A percentile compares a stretch with the other conserved stretches of the same genome.
phyloP scores from a whole-genome alignment of 192 early-diverging fungal species.

The Gonapodya sp. region DNA sequence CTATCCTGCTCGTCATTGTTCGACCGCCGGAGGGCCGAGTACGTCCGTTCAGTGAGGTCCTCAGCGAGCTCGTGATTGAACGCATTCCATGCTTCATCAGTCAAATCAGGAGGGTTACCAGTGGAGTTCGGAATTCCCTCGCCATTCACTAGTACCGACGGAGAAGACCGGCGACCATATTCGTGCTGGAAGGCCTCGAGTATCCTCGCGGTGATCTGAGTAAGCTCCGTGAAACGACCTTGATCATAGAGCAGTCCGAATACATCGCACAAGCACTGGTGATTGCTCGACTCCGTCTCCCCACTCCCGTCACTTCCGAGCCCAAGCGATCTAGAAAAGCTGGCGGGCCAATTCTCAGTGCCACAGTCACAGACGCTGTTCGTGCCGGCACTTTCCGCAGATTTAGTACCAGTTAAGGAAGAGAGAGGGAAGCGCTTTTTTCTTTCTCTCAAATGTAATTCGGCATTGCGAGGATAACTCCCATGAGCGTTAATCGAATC shows the following conservation, averaged over 20 bases:
- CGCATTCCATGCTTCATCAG: background rate
- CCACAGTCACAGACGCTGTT: background rate
- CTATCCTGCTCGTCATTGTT: no score
- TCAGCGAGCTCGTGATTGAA: background rate
- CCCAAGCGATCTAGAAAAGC: background rate
- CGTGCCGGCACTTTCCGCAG: background rate
- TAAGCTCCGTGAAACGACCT: background rate
- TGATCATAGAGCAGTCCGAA: background rate
- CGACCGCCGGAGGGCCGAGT: background rate
- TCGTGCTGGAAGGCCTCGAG: no score
- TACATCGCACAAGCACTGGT: background rate
- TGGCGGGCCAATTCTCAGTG: background rate
- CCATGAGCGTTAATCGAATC: no score
- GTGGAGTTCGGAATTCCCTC: background rate
- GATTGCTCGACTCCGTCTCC: background rate
- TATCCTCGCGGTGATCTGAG: no score
- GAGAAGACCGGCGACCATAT: no score
- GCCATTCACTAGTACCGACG: no score
- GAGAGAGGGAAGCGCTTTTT: background rate
- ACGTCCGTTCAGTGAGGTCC: background rate
- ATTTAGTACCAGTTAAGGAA: background rate
- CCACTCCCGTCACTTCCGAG: background rate
- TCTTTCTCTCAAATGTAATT: background rate
- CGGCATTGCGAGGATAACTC: no score
- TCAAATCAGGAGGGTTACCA: background rate